A percentile compares a stretch with the other conserved stretches of the same genome.
Evolutionary conservation across 805 yeast genomes (phyloP).

Genomic region (Metschnikowia cerradonensis): DNA sequence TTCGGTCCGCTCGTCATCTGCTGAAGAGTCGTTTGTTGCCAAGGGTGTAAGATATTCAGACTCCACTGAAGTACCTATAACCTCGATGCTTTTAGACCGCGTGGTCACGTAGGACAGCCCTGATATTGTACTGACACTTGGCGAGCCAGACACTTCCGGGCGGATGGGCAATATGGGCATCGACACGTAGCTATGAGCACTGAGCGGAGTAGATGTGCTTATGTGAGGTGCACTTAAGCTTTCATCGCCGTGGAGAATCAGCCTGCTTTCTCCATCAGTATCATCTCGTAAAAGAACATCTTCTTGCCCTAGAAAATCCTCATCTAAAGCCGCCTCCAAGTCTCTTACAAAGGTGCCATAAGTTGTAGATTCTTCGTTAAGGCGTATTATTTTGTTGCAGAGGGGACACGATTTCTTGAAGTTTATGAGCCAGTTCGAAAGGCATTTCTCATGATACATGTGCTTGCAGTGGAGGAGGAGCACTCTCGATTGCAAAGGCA

Average conservation of each 20-base stretch:
- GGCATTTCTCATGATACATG: slow-evolving; percentile 55
- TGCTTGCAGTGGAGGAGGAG: slow-evolving; percentile 57
- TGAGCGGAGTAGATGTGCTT: not conserved
- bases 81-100: not conserved
- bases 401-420: slow-evolving; percentile 56
- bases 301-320: not conserved
- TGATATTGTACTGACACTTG: not conserved
- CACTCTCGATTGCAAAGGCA: slow-evolving; percentile 44
- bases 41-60: slow-evolving; percentile 6
- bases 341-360: slow-evolving; percentile 10
- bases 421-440: slow-evolving; percentile 56
- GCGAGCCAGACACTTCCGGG: not conserved
- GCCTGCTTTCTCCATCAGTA: not conserved
- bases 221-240: not conserved
- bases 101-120: not conserved
- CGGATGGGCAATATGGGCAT: slow-evolving; percentile 3
- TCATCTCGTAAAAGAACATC: not conserved
- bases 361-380: not conserved
- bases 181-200: not conserved
- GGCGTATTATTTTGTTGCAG: slow-evolving; percentile 37
- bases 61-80: not conserved
- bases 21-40: not conserved
- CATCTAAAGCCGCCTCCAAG: slow-evolving; percentile 7
- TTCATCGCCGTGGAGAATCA: not conserved
- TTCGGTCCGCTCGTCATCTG: not conserved